Base-by-base conservation (phyloP, 2,329 filamentous ascomycete genomes). In the Aaosphaeria pasadenensis region DNA sequence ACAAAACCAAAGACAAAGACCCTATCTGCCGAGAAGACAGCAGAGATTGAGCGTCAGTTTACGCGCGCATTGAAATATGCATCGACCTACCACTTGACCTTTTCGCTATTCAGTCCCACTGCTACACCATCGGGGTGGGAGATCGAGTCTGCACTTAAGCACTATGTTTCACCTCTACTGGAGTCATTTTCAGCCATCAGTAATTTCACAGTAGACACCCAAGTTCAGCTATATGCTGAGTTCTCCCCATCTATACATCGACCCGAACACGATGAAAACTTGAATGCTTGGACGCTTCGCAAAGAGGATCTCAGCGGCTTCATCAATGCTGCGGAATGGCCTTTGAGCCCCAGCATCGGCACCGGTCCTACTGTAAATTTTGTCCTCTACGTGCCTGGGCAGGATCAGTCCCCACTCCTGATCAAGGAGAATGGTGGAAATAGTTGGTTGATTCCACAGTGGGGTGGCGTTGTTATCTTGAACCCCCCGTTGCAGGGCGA, bases 271-370 rank as follows among this genome's bases (percentile, higher is more conserved):
- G 77, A 83, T 46, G 70, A 77, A 28, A 49, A 66, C 1, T 69
- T 69, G n/a, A 72, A 85, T 28, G 79, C 87, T 31, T 86, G 83
- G 83, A 80, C 76, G 0, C 74, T 99, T 33, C 85, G 82, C 60
- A 91, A 90, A 66, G 88, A 95, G 58, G 91, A 96, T 60, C 78
- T 99, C 1, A 90, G 89, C 35, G 91, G 89, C 1, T 99, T 99
- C 64, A 91, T 99, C 71, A 99, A 99, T 63, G 91, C 92, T 2
- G 94, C 94, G 2, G 94, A 99, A 73, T 99, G 94, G 94, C 94
- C 94, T 0, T 74, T 99, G 3, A 95, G 88, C 53, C 92, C 92
- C 0, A 96, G 90, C 48, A 97, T 99, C 57, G 94, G 91, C 39
- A 85, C 84, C 13, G 92, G 92, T 0, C 94, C 94, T 1, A 99